phyloP scores from a whole-genome alignment of 192 early-diverging fungal genomes.

The Podila epigama region DNA sequence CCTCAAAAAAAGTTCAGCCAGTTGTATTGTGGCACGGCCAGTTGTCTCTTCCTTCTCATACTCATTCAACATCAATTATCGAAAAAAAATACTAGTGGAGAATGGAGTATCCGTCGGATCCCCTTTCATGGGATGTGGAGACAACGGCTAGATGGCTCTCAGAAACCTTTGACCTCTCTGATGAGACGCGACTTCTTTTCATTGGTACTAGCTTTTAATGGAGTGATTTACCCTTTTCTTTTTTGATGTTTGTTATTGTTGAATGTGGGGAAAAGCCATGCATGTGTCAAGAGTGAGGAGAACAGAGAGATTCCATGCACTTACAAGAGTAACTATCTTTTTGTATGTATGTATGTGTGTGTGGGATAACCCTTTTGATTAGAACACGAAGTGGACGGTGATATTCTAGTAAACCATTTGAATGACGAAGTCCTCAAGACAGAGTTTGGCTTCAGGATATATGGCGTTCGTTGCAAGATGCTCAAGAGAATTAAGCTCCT shows the following conservation, averaged over 20 bases:
- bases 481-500: neutral
- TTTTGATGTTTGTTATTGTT: neutral
- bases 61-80: neutral
- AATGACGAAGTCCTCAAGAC: neutral
- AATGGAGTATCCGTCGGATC: neutral
- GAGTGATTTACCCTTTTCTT: neutral
- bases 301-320: too few species aligned
- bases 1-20: too few species aligned
- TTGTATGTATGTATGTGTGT: neutral
- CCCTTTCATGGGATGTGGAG: neutral
- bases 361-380: too few species aligned
- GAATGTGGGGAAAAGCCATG: too few species aligned
- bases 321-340: too few species aligned
- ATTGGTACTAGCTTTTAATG: neutral
- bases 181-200: neutral
- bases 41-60: too few species aligned
- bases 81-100: neutral
- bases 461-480: neutral
- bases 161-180: neutral
- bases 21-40: too few species aligned
- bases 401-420: neutral
- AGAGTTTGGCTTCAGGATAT: neutral
- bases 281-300: too few species aligned
- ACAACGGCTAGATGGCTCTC: neutral
- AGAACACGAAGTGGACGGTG: neutral